Evolutionary conservation across 1,139 yeast genomes (phyloP), one percentile per base, ranked within the genome.

Genomic region (Saccharomyces pastorianus): DNA sequence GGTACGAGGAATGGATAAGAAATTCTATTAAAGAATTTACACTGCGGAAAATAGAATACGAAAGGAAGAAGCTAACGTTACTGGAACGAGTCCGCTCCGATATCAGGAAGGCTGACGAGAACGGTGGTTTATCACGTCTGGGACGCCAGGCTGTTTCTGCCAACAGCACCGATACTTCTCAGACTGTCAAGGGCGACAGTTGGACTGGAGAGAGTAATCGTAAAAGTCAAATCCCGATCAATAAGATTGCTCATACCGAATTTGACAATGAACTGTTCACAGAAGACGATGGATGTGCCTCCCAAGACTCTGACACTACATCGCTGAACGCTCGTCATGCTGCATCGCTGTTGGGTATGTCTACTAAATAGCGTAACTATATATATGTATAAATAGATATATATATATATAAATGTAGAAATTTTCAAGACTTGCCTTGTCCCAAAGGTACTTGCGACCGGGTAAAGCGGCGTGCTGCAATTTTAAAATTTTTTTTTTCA

Each of bases 51-150:
- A 90, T 93, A 50, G 96, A 89, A 57, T 88, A 85, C 59, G 97
- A 91, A 71, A 79, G 99, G 48, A 85, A 88, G 62, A 83, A 88
- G 48, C 76, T 93, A 55, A 80, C 84, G 56, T 78, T 85, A 42
- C 77, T 95, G 73, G 96, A 89, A 65, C 81, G 81, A 55, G 82
- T 88, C 29, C 76, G 96, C 38, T 69, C 80, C 25, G 96, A 86
- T 64, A 82, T 88, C 46, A 74, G 97, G 61, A 79, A 85, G 46
- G 88, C 85, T 42, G 95, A 91, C 73, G 78, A 82, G 53, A 75
- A 80, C 56, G 90, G 98, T 51, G 95, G 98, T 0, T 78, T 93
- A 38, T 81, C 95, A 26, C 74, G 97, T 57, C 75, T 93, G 42
- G 96, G 96, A 31, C 75, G 97, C 53, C 95, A 42, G 34, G 58